A percentile compares a stretch with the other conserved stretches of the same genome.
These are phyloP conservation scores for Saccharomycopsis fodiens DNA, from an alignment of 805 yeast species.

Conservation along the genomic window DNA sequence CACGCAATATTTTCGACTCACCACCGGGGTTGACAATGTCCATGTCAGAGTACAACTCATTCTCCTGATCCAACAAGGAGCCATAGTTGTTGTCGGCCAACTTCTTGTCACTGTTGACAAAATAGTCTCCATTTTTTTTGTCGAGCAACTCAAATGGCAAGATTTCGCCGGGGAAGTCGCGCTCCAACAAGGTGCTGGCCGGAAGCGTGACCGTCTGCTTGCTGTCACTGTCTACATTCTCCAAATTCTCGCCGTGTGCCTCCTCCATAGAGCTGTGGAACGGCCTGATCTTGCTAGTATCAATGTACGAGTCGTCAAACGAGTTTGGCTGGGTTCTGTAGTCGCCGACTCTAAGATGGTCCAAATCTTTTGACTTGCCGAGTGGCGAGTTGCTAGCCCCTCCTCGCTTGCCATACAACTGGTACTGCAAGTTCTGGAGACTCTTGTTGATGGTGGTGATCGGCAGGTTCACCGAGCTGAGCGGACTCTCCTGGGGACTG, in stretches of 20 bases:
- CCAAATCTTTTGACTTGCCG: neutral
- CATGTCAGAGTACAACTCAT: neutral
- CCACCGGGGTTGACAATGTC: slow-evolving; percentile 11
- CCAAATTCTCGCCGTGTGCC: neutral
- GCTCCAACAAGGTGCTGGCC: slow-evolving; percentile 15
- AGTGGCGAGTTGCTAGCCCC: neutral
- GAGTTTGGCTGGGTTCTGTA: slow-evolving; percentile 20
- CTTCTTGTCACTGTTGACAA: slow-evolving; percentile 11
- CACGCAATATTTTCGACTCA: slow-evolving; percentile 7
- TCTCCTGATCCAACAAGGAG: slow-evolving; percentile 1
- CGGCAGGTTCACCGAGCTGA: slow-evolving; percentile 5
- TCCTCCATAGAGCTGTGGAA: neutral
- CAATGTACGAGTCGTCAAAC: slow-evolving; percentile 16
- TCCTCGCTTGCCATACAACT: neutral
- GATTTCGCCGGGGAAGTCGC: slow-evolving; percentile 21
- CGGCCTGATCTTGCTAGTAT: neutral
- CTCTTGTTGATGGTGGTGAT: slow-evolving; percentile 14
- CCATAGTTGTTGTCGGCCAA: slow-evolving; percentile 12
- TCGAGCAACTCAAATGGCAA: slow-evolving; percentile 20
- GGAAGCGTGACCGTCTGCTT: neutral
- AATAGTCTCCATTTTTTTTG: slow-evolving; percentile 18
- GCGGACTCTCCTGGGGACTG: neutral
- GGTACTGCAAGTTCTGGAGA: neutral
- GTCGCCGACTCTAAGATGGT: neutral
- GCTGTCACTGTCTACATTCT: neutral